These are phyloP conservation scores for Neobulgaria alba DNA, from an alignment of 2,329 filamentous ascomycete species.

Conservation along the genomic window DNA sequence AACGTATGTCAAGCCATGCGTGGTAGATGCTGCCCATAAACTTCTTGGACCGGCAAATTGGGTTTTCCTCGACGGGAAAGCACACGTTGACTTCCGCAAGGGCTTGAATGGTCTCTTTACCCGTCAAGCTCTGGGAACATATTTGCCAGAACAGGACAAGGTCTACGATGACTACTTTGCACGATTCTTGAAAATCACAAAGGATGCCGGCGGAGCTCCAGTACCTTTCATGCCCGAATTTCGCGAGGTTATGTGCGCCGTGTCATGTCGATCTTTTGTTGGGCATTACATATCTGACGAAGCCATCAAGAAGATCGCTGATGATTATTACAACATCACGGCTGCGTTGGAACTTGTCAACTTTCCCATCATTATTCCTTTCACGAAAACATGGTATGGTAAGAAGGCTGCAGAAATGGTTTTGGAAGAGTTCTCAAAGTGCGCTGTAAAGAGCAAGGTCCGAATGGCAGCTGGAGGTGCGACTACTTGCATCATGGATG, in stretches of 20 bases:
- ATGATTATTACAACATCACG: constrained; percentile 96
- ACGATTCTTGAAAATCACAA: constrained; percentile 67
- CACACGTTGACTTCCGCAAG: constrained; percentile 94
- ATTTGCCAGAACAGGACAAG: constrained; percentile 86
- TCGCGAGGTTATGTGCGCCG: constrained; percentile 88
- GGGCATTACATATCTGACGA: constrained; percentile 91
- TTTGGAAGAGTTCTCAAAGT: constrained; percentile 79
- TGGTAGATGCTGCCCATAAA: constrained; percentile 90
- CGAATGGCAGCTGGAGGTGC: constrained; percentile 84
- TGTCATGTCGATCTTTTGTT: constrained; percentile 94
- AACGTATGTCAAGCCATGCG: constrained; percentile 84
- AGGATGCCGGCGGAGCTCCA: constrained; percentile 62
- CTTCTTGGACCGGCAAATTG: constrained; percentile 87
- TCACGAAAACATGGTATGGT: constrained; percentile 93
- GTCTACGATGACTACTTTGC: constrained; percentile 84
- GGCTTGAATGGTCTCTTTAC: constrained; percentile 93
- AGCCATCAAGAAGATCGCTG: constrained; percentile 84
- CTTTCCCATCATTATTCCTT: constrained; percentile 93
- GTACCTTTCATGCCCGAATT: constrained; percentile 85
- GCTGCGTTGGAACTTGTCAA: constrained; percentile 95
- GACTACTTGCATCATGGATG: constrained; percentile 88
- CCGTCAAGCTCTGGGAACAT: constrained; percentile 74
- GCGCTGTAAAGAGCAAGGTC: constrained; percentile 86
- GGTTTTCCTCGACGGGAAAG: constrained; percentile 94
- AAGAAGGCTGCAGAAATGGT: constrained; percentile 95